Evolutionary conservation across 2,329 filamentous ascomycete species (phyloP), one percentile per base, ranked within the genome.

Genomic region (Ophiocordyceps australis): DNA sequence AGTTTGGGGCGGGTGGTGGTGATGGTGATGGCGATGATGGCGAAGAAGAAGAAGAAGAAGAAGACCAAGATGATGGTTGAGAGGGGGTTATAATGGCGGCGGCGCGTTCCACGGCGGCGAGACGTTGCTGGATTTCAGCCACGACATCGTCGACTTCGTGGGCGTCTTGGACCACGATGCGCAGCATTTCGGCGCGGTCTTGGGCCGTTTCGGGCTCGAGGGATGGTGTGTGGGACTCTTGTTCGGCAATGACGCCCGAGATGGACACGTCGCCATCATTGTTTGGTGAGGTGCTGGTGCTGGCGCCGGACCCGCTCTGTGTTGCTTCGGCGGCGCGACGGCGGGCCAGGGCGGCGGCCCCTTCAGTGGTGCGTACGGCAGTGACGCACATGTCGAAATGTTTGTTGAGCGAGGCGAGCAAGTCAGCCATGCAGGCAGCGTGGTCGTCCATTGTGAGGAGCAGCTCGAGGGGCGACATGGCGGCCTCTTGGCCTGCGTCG

Each of bases 301-400:
- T n/a, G n/a, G n/a, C n/a, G 28, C 37, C 43, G 26, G 35, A 46
- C 30, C 50, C 62, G 33, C 42, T 65, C 39, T 45, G 61, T 41
- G 46, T 65, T 17, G 64, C 64, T 36, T 79, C 74, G 22, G 74
- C 74, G 0, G 71, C 75, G 34, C 70, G 75, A 26, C 67, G 64
- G 9, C 73, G 67, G 5, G 74, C 76, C 23, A 74, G 57, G 5
- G 71, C 75, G 9, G 72, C 71, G 5, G 74, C 78, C 17, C 77
- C 78, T 52, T 93, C 83, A 4, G 85, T 94, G 26, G 86, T 82
- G 31, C 83, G 79, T 22, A 94, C 75, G 1, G 86, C 86, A 1
- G 76, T 86, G 10, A 92, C 80, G 47, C 86, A 94, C 35, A 92
- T 69, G 47, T 95, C 86, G 45, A 93, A 94, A 50, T 95, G 86